A percentile compares a stretch with the other conserved stretches of the same genome.
phyloP scores from a whole-genome alignment of 441 rosid genomes.

The Croton laevigatus region DNA sequence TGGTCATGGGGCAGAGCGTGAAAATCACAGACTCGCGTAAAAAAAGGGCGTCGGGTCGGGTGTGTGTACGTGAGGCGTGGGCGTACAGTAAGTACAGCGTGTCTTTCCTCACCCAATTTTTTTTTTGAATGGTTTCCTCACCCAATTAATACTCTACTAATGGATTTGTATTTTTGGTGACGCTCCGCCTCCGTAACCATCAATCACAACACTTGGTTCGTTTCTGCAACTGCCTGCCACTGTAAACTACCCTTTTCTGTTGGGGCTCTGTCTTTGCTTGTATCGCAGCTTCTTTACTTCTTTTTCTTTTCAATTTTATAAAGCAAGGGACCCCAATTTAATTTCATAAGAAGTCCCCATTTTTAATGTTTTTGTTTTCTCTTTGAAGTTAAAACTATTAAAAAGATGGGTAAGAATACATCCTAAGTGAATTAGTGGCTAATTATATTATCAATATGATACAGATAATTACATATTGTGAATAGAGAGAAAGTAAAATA shows the following conservation, averaged over 20 bases:
- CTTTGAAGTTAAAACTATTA: no score
- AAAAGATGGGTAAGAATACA: no score
- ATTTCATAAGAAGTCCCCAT: no score
- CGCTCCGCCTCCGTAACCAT: not conserved
- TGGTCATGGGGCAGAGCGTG: conserved; percentile 41
- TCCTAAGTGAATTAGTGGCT: no score
- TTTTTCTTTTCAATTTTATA: no score
- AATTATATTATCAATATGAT: no score
- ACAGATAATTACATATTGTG: no score
- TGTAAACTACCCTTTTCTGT: not conserved
- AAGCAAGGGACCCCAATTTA: no score
- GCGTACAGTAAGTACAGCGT: not conserved
- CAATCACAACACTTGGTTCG: not conserved
- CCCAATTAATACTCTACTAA: not conserved
- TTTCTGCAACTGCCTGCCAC: not conserved
- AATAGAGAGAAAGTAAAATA: no score
- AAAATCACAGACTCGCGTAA: not conserved
- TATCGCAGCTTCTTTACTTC: not conserved
- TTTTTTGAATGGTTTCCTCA: no score
- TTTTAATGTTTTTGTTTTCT: no score
- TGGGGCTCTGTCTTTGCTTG: not conserved
- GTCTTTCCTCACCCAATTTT: not conserved
- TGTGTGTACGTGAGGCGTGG: conserved; percentile 25
- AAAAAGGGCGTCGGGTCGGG: conserved; percentile 18
- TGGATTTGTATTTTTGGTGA: not conserved